Percentiles rank a stretch among this genome's conserved stretches.
Conservation (phyloP, 2,329 filamentous ascomycete genomes). For the Pyricularia sp. region DNA sequence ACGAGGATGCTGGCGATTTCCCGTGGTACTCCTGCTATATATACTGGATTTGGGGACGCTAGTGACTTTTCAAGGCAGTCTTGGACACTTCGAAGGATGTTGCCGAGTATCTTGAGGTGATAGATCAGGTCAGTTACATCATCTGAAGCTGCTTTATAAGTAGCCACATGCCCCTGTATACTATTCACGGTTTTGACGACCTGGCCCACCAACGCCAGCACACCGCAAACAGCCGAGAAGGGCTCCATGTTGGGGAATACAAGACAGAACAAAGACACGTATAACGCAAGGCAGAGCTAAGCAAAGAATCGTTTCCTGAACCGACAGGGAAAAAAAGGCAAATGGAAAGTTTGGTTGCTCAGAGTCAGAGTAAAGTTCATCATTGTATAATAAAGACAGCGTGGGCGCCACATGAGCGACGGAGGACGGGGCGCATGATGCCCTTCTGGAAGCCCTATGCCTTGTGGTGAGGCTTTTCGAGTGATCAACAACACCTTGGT, state of each 20-base stretch:
- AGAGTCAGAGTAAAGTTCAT: background rate
- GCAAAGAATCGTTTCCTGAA: background rate
- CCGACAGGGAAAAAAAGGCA: background rate
- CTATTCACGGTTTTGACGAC: background rate
- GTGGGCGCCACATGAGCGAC: background rate
- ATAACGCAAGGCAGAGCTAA: background rate
- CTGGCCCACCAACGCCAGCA: background rate
- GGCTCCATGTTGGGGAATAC: constrained; percentile 1
- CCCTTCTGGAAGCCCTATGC: background rate
- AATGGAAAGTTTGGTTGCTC: background rate
- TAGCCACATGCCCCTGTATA: background rate
- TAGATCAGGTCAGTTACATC: background rate
- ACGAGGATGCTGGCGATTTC: background rate
- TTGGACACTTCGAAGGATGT: background rate
- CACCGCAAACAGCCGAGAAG: background rate
- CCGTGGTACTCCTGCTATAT: background rate
- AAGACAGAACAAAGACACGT: background rate
- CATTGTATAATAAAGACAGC: background rate
- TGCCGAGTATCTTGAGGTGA: background rate
- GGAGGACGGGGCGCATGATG: background rate
- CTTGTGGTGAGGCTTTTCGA: background rate
- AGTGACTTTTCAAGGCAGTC: background rate
- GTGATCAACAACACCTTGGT: background rate
- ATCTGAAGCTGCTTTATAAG: background rate
- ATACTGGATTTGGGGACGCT: background rate